phyloP scores from a whole-genome alignment of 495 filamentous ascomycete species.

The Glonium stellatum region DNA sequence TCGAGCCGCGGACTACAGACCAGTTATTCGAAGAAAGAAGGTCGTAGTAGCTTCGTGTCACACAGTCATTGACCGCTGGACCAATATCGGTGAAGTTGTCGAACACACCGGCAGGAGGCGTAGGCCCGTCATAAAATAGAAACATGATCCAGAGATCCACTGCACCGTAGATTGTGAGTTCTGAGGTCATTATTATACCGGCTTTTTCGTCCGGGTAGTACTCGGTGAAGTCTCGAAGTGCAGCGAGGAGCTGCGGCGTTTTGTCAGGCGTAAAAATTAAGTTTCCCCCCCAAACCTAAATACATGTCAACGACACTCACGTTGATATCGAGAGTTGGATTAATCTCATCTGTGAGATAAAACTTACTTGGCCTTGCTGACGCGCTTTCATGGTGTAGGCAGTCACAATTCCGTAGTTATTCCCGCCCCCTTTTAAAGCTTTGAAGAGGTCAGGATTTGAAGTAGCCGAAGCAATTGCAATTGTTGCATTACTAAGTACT shows the following conservation, averaged over 20 bases:
- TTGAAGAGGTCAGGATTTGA: conserved; percentile 55
- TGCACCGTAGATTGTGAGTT: conserved; percentile 39
- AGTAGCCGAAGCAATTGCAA: conserved; percentile 46
- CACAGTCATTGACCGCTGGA: conserved; percentile 44
- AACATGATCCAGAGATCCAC: conserved; percentile 55
- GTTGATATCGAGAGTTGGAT: too few relatives aligned
- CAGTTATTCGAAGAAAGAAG: conserved; percentile 36
- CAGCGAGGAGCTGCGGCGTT: conserved; percentile 12
- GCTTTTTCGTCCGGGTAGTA: conserved; percentile 23
- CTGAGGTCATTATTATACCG: conserved; percentile 39
- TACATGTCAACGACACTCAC: too few relatives aligned
- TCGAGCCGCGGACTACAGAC: conserved; percentile 33
- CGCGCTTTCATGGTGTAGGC: conserved; percentile 19
- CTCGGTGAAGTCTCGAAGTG: conserved; percentile 23
- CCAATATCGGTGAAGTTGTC: conserved; percentile 48
- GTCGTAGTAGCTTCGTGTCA: conserved; percentile 48
- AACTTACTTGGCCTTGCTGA: conserved; percentile 14
- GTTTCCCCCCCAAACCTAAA: conserved; percentile 25
- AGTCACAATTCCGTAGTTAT: conserved; percentile 52
- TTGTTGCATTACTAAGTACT: conserved; percentile 46
- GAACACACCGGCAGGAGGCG: conserved; percentile 50
- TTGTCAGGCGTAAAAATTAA: conserved; percentile 14
- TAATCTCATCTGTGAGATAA: neutral
- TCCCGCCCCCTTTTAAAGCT: conserved; percentile 48
- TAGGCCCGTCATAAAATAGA: conserved; percentile 55